These are phyloP conservation scores for Scalesia atractyloides DNA, from an alignment of 129 eudicot genomes.

Conservation along the genomic window DNA sequence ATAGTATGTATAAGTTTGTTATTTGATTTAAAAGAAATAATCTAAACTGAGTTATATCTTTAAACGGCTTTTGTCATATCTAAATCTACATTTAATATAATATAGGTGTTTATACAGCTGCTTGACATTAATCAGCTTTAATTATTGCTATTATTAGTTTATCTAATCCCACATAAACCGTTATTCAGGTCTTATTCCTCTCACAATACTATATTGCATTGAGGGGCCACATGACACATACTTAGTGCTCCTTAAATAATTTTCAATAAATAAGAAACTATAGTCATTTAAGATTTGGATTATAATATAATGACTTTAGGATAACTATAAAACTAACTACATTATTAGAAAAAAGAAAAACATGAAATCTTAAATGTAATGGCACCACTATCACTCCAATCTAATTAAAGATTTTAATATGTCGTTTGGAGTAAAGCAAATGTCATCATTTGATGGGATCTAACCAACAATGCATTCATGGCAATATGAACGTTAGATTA, in stretches of 20 bases:
- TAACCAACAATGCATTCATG: background rate
- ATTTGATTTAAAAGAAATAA: background rate
- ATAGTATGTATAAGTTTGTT: background rate
- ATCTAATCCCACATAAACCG: conserved; percentile 20
- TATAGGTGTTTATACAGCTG: conserved; percentile 32
- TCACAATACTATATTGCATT: conserved; percentile 10
- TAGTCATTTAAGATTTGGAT: conserved; percentile 19
- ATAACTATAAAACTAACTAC: background rate
- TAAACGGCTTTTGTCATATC: conserved; percentile 6
- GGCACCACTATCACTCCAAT: conserved; percentile 13
- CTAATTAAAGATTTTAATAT: background rate
- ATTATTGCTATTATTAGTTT: conserved; percentile 24
- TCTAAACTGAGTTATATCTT: background rate
- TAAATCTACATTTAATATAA: conserved; percentile 8
- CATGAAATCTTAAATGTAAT: conserved; percentile 12
- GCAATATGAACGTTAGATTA: too few species aligned
- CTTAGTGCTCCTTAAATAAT: conserved; percentile 18
- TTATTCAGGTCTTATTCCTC: conserved; percentile 19
- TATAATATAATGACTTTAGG: conserved; percentile 14
- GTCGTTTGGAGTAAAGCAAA: conserved; percentile 2
- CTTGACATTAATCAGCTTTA: conserved; percentile 25
- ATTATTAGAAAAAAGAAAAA: background rate
- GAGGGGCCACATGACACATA: conserved; percentile 21
- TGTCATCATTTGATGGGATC: conserved; percentile 1
- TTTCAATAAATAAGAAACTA: background rate